Percentiles rank a stretch among this genome's conserved stretches.
phyloP scores from a whole-genome alignment of 768 basidiomycete genomes.

The Lentinula sp. region DNA sequence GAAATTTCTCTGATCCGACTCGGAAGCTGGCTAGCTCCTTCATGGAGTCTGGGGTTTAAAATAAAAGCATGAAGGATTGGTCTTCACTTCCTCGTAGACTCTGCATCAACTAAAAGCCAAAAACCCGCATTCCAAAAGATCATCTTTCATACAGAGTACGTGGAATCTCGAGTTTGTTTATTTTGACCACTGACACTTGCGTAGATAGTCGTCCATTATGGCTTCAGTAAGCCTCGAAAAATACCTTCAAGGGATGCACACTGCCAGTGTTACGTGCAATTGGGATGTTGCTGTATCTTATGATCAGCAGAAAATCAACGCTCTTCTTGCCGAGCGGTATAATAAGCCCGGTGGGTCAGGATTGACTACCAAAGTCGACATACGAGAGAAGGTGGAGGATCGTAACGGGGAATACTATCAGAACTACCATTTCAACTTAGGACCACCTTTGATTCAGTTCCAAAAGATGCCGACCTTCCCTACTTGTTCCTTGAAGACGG shows the following conservation, averaged over 20 bases:
- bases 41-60: no score
- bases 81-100: no score
- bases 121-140: no score
- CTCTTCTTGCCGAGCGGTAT: background rate
- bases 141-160: no score
- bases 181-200: background rate
- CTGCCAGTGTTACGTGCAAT: background rate
- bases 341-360: background rate
- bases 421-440: background rate
- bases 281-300: background rate
- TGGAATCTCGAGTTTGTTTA: no score
- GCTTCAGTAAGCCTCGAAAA: background rate
- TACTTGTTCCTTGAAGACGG: background rate
- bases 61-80: no score
- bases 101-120: no score
- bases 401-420: background rate
- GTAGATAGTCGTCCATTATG: background rate
- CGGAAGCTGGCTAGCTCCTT: no score
- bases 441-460: background rate
- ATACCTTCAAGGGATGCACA: background rate
- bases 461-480: background rate
- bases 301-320: background rate
- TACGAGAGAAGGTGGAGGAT: background rate
- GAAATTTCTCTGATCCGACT: no score
- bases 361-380: background rate